These are phyloP conservation scores for Neurospora crassa DNA, from an alignment of 2,329 filamentous ascomycete species.

Conservation along the genomic window DNA sequence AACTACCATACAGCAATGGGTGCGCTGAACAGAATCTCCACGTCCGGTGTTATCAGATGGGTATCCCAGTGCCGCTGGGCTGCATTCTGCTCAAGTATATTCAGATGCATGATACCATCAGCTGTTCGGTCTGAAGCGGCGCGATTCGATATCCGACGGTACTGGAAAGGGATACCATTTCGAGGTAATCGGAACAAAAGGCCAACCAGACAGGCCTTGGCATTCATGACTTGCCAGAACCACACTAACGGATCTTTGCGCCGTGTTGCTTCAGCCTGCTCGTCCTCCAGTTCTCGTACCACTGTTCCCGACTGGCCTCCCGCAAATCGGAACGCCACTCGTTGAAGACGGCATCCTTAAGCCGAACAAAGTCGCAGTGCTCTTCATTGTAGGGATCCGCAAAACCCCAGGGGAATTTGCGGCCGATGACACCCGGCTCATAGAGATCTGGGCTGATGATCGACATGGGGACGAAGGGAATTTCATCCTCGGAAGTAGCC, in stretches of 20 bases:
- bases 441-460: conserved; percentile 92
- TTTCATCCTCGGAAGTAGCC: conserved; percentile 38
- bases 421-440: conserved; percentile 68
- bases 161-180: not conserved
- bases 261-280: conserved; percentile 50
- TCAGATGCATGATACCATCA: not conserved
- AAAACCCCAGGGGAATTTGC: conserved; percentile 93
- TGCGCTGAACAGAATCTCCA: not conserved
- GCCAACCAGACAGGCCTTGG: not conserved
- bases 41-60: not conserved
- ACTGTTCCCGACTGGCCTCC: conserved; percentile 81
- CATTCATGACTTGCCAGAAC: not conserved
- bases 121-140: not conserved
- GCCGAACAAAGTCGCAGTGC: conserved; percentile 86
- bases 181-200: not conserved
- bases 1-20: not conserved
- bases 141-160: not conserved
- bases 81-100: not conserved
- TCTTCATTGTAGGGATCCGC: conserved; percentile 84
- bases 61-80: not conserved
- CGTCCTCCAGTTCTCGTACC: conserved; percentile 94
- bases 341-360: conserved; percentile 85
- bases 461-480: conserved; percentile 75
- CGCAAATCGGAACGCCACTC: conserved; percentile 90
- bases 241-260: conserved; percentile 27